Evolutionary conservation across 164 flowering plant genomes (phyloP).

Genomic region (Liquidambar formosana): DNA sequence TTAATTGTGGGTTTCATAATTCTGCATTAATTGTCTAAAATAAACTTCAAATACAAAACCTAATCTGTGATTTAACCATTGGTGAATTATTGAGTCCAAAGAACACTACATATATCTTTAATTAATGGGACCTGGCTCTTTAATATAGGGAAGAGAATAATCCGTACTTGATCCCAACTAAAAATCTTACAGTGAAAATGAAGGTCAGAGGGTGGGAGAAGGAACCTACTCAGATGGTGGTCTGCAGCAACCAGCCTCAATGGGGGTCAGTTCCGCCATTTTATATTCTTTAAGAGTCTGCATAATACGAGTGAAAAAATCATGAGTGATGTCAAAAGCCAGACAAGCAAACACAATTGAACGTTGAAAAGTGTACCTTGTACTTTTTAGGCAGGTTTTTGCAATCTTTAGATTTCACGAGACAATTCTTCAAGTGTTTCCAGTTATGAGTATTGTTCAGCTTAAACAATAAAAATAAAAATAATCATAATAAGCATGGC

Average conservation of each 20-base stretch:
- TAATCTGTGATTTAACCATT: no score
- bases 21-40: background rate
- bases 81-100: no score
- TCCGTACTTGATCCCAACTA: no score
- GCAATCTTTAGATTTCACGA: constrained; percentile 88
- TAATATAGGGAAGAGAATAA: no score
- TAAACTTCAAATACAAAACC: no score
- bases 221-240: constrained; percentile 87
- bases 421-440: constrained; percentile 80
- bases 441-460: constrained; percentile 72
- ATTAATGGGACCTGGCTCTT: no score
- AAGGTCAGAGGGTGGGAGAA: no score
- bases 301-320: constrained; percentile 12
- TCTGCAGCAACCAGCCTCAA: constrained; percentile 94
- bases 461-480: constrained; percentile 27
- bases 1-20: background rate
- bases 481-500: background rate
- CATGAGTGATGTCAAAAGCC: background rate
- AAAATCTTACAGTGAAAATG: no score
- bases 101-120: no score
- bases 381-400: constrained; percentile 65
- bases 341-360: background rate
- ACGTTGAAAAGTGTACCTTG: constrained; percentile 46
- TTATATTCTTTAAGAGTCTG: constrained; percentile 78
- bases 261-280: constrained; percentile 71